Conservation (phyloP, 805 yeast species). For the Schwanniomyces sp. region DNA sequence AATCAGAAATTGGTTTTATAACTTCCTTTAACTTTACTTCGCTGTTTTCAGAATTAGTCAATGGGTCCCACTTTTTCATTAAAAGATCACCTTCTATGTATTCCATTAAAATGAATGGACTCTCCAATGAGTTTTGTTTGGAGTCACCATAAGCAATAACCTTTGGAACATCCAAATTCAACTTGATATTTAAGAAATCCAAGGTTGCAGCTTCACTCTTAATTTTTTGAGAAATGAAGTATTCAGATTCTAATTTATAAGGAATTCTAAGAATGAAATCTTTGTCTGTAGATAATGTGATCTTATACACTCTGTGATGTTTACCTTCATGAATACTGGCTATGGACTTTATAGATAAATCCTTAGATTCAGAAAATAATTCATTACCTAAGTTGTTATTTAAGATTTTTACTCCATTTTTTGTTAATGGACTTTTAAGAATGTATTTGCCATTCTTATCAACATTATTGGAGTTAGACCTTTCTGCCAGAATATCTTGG, state of each 20-base stretch:
- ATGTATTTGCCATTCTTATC: conserved; percentile 19
- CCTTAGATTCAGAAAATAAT: conserved; percentile 46
- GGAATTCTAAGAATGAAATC: conserved; percentile 81
- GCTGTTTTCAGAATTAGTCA: conserved; percentile 54
- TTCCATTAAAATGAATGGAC: conserved; percentile 83
- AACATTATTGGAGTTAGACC: conserved; percentile 21
- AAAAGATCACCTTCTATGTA: conserved; percentile 73
- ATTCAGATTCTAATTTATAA: conserved; percentile 69
- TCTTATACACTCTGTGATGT: conserved; percentile 83
- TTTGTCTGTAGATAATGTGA: conserved; percentile 61
- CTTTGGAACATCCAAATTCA: conserved; percentile 70
- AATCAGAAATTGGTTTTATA: conserved; percentile 70
- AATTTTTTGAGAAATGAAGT: conserved; percentile 63
- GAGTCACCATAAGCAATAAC: conserved; percentile 67
- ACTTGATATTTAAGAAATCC: conserved; percentile 71
- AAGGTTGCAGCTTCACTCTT: conserved; percentile 92
- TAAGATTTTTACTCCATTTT: conserved; percentile 44
- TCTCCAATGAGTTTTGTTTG: conserved; percentile 58
- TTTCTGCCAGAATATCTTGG: conserved; percentile 42
- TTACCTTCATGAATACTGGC: conserved; percentile 91
- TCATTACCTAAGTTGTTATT: conserved; percentile 47
- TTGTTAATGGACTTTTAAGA: conserved; percentile 34
- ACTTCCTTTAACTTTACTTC: conserved; percentile 55
- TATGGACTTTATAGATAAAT: conserved; percentile 61
- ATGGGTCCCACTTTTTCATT: conserved; percentile 92